A percentile compares a stretch with the other conserved stretches of the same genome.
Evolutionary conservation across 2,329 filamentous ascomycete species (phyloP).

Genomic region (Thielaviopsis punctulata): DNA sequence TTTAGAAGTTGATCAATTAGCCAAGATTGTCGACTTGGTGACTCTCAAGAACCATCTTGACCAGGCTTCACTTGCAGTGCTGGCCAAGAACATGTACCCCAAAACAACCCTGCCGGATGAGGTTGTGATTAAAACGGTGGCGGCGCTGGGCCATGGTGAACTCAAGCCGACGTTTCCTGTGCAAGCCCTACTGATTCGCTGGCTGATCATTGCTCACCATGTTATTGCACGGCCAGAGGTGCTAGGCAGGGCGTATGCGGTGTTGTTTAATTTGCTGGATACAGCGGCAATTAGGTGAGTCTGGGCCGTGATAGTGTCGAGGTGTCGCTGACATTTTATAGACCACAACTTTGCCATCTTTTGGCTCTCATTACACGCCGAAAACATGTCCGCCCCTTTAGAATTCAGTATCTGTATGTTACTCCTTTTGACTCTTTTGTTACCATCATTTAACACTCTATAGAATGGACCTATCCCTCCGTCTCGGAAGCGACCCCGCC

Average conservation of each 20-base stretch:
- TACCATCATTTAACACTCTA: not conserved
- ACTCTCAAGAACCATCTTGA: conserved; percentile 53
- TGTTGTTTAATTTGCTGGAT: conserved; percentile 68
- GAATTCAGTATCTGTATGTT: conserved; percentile 57
- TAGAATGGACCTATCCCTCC: conserved; percentile 39
- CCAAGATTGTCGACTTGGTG: conserved; percentile 47
- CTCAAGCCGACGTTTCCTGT: conserved; percentile 55
- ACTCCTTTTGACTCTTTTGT: not conserved
- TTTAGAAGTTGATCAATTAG: conserved; percentile 41
- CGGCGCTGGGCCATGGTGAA: conserved; percentile 59
- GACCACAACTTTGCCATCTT: conserved; percentile 53
- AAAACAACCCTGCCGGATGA: conserved; percentile 42
- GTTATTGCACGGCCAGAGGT: conserved; percentile 44
- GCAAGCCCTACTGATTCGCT: conserved; percentile 56
- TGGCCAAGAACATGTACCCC: conserved; percentile 64
- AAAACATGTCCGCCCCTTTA: conserved; percentile 67
- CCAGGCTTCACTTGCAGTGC: conserved; percentile 50
- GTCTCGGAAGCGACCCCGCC: conserved; percentile 54
- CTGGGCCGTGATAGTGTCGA: not conserved
- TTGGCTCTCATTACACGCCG: conserved; percentile 63
- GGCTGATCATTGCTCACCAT: conserved; percentile 63
- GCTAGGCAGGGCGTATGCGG: conserved; percentile 52
- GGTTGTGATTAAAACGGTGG: conserved; percentile 48
- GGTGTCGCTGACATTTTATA: conserved; percentile 17
- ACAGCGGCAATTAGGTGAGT: conserved; percentile 54